Evolutionary conservation across 306 rosid species (phyloP).

Genomic region (Prunus padus): DNA sequence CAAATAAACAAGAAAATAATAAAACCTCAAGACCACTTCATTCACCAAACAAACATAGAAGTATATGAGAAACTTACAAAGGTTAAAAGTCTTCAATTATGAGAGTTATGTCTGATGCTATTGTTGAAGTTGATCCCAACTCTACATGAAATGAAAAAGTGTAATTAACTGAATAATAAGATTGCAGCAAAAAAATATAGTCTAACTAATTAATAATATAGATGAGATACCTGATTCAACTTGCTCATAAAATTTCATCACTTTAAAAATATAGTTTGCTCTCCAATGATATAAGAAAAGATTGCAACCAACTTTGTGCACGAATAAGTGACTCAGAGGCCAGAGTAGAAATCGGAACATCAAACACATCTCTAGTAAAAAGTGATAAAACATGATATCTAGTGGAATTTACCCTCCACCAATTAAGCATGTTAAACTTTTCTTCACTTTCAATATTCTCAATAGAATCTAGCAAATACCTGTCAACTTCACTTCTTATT

Average conservation of each 20-base stretch:
- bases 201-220: too few relatives aligned
- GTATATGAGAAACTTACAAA: too few relatives aligned
- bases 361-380: neutral
- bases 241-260: neutral
- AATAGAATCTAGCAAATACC: neutral
- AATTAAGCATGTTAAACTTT: neutral
- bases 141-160: too few relatives aligned
- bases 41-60: too few relatives aligned
- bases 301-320: neutral
- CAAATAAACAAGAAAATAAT: too few relatives aligned
- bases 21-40: too few relatives aligned
- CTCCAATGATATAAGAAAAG: neutral
- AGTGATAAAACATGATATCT: neutral
- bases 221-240: neutral
- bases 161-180: too few relatives aligned
- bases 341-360: neutral
- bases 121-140: too few relatives aligned
- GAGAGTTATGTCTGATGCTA: too few relatives aligned
- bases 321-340: constrained; percentile 9
- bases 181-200: too few relatives aligned
- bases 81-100: too few relatives aligned
- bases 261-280: neutral
- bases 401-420: neutral
- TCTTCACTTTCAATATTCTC: neutral
- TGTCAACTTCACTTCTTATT: neutral